Evolutionary conservation across 495 filamentous ascomycete species (phyloP).

Genomic region (Penicillium taxi): DNA sequence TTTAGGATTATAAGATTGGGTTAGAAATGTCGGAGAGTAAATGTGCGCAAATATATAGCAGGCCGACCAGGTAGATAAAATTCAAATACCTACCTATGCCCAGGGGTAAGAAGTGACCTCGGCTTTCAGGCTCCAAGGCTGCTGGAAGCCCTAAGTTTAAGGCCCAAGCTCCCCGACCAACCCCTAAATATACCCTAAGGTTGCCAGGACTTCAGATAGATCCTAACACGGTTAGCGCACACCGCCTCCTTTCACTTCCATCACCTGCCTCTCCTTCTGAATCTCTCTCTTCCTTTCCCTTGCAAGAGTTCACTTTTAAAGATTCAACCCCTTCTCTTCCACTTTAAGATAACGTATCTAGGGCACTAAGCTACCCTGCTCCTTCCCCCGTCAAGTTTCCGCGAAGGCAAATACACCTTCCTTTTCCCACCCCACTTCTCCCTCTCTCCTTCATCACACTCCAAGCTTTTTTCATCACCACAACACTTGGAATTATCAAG

Average conservation of each 20-base stretch:
- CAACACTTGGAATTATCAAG: conserved; percentile 33
- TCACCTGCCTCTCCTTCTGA: conserved; percentile 19
- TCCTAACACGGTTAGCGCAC: conserved; percentile 15
- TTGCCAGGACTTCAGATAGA: too few species aligned
- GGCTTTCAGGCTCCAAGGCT: too few species aligned
- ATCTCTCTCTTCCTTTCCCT: conserved; percentile 10
- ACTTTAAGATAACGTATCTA: conserved; percentile 51
- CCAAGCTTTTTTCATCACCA: conserved; percentile 16
- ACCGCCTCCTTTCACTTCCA: conserved; percentile 19
- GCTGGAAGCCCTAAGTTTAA: too few species aligned
- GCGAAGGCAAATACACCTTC: conserved; percentile 34
- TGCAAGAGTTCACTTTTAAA: conserved; percentile 17
- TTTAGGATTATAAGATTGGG: too few species aligned
- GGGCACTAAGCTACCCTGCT: conserved; percentile 88
- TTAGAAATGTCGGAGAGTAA: too few species aligned
- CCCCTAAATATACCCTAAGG: too few species aligned
- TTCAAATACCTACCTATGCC: too few species aligned
- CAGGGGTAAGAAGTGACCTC: too few species aligned
- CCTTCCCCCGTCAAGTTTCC: conserved; percentile 42
- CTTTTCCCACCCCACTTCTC: too few species aligned
- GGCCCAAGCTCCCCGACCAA: too few species aligned
- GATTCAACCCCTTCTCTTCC: conserved; percentile 16
- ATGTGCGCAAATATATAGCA: too few species aligned
- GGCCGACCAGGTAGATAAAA: too few species aligned
- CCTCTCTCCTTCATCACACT: conserved; percentile 35